Conservation (phyloP, 352 stramenopile genomes). For the Blastocystis sp. region DNA sequence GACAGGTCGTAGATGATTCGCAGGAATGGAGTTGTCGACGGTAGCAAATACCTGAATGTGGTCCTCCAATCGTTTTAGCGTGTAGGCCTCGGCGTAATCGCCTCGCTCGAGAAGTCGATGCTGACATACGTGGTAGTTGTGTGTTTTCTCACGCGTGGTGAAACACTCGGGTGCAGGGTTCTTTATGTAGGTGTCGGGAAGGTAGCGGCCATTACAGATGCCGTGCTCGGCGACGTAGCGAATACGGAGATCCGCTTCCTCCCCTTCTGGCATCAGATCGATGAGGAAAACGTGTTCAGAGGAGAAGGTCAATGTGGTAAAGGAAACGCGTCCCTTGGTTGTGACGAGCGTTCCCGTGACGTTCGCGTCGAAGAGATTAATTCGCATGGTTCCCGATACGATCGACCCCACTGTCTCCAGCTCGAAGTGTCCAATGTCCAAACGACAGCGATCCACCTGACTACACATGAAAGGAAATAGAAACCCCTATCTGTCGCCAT, state of each 20-base stretch:
- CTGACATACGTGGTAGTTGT: slow-evolving; percentile 14
- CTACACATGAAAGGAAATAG: background rate
- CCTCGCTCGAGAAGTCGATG: slow-evolving; percentile 5
- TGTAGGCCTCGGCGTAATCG: slow-evolving; percentile 19
- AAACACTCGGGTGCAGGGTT: slow-evolving; percentile 7
- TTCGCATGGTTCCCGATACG: slow-evolving; percentile 12
- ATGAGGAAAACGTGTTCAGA: slow-evolving; percentile 17
- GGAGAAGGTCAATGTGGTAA: background rate
- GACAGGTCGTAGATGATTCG: background rate
- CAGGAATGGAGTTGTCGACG: slow-evolving; percentile 20
- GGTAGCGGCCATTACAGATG: slow-evolving; percentile 11
- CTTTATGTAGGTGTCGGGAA: slow-evolving; percentile 37
- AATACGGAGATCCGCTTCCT: background rate
- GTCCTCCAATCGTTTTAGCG: background rate
- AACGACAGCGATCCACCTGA: slow-evolving; percentile 23
- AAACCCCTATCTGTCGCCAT: background rate
- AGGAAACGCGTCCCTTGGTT: background rate
- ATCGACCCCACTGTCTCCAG: slow-evolving; percentile 25
- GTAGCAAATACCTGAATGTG: background rate
- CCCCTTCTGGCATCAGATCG: background rate
- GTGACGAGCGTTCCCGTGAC: background rate
- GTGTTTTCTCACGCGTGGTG: background rate
- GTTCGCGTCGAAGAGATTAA: slow-evolving; percentile 35
- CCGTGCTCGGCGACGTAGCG: slow-evolving; percentile 25
- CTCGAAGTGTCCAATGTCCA: slow-evolving; percentile 42